These are phyloP conservation scores for Aspergillus pseudotamarii DNA, from an alignment of 2,329 filamentous ascomycete species.

Conservation along the genomic window DNA sequence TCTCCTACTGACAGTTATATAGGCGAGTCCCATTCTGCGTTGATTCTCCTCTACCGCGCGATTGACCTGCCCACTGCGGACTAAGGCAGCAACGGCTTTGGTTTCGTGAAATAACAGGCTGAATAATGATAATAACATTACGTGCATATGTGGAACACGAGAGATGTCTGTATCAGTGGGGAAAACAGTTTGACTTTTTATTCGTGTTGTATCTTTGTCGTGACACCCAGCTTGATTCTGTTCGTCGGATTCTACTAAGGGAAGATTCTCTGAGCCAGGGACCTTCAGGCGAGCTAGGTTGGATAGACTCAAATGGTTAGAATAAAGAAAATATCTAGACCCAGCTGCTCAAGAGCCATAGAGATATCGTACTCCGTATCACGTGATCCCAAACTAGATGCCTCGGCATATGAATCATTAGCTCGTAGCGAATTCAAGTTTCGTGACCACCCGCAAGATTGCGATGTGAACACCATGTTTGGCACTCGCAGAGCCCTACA, in stretches of 20 bases:
- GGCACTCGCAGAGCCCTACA: slow-evolving; percentile 28
- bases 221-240: neutral
- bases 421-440: neutral
- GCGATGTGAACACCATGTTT: slow-evolving; percentile 33
- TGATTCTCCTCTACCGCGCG: slow-evolving; percentile 55
- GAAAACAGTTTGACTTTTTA: neutral
- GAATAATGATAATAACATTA: slow-evolving; percentile 3
- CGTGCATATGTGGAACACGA: slow-evolving; percentile 7
- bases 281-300: neutral
- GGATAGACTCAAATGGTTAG: neutral
- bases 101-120: neutral
- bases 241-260: neutral
- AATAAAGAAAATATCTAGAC: neutral
- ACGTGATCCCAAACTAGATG: neutral
- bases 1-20: slow-evolving; percentile 19
- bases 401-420: neutral
- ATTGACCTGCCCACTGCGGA: slow-evolving; percentile 52
- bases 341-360: neutral
- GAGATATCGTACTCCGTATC: neutral
- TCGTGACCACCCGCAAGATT: slow-evolving; percentile 3
- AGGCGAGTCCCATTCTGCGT: slow-evolving; percentile 55
- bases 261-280: neutral
- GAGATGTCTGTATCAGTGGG: neutral
- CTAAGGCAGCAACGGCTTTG: slow-evolving; percentile 12
- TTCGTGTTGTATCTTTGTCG: neutral